phyloP scores from a whole-genome alignment of 768 basidiomycete species.

The Neoboletus subvelutipes region DNA sequence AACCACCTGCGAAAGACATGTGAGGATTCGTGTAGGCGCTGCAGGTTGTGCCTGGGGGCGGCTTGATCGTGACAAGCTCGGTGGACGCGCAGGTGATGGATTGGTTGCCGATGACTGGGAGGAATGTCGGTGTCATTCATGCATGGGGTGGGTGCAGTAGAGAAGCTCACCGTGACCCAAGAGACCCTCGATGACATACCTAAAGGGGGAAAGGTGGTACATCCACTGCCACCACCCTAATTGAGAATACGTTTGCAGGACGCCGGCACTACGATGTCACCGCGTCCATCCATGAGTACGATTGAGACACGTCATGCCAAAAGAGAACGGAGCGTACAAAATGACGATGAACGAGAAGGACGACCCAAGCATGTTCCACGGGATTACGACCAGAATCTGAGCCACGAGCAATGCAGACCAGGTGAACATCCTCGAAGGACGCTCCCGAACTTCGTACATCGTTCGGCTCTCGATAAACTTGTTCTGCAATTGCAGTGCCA shows the following conservation, averaged over 20 bases:
- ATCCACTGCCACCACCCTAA: constrained; percentile 33
- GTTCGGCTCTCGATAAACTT: constrained; percentile 54
- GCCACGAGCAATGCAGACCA: constrained; percentile 60
- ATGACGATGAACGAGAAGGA: constrained; percentile 42
- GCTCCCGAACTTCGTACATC: constrained; percentile 63
- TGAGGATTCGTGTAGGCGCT: constrained; percentile 48
- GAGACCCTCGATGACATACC: constrained; percentile 49
- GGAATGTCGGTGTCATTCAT: not conserved
- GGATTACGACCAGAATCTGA: constrained; percentile 47
- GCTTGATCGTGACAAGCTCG: constrained; percentile 54
- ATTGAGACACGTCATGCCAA: not conserved
- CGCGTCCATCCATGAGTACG: not conserved
- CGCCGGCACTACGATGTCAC: constrained; percentile 12
- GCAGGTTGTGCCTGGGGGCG: constrained; percentile 56
- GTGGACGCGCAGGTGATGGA: constrained; percentile 46
- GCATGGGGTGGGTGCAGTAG: not conserved
- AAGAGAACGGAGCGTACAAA: constrained; percentile 35
- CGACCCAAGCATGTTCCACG: constrained; percentile 43
- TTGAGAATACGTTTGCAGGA: constrained; percentile 32
- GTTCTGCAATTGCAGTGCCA: constrained; percentile 59
- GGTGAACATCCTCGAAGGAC: constrained; percentile 60
- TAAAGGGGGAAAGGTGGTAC: constrained; percentile 44
- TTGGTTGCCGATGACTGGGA: constrained; percentile 41
- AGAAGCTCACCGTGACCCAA: not conserved
- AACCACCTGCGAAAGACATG: constrained; percentile 52